Conservation (phyloP, 1,284 basidiomycete genomes). For the Pholiota adiposa region DNA sequence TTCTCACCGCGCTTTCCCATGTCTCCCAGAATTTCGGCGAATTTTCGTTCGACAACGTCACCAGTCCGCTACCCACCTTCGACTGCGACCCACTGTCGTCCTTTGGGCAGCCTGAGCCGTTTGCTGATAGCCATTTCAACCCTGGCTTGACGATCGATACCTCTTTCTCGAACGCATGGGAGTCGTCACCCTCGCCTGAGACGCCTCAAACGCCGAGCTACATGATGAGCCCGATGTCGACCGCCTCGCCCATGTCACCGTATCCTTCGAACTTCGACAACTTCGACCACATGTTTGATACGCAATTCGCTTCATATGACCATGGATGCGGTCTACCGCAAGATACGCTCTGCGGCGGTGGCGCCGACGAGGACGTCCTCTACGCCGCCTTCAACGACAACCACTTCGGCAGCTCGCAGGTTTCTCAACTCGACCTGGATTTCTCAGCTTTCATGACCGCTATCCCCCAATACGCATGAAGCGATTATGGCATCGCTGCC, state of each 20-base stretch:
- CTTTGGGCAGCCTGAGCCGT: conserved; percentile 7
- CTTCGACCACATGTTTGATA: conserved; percentile 29
- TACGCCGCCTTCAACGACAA: conserved; percentile 15
- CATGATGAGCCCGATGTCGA: conserved; percentile 26
- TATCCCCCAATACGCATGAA: conserved; percentile 25
- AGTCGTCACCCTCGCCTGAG: conserved; percentile 32
- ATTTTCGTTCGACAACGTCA: conserved; percentile 51
- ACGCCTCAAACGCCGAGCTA: conserved; percentile 27
- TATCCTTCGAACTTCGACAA: conserved; percentile 26
- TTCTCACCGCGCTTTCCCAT: conserved; percentile 15
- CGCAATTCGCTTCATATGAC: conserved; percentile 23
- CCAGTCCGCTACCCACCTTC: conserved; percentile 24
- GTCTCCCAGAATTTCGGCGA: conserved; percentile 43
- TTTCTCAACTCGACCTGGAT: conserved; percentile 24
- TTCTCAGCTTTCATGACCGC: conserved; percentile 28
- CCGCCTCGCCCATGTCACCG: conserved; percentile 29
- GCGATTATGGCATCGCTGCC: not conserved
- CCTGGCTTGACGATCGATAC: conserved; percentile 36
- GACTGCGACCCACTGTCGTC: conserved; percentile 28
- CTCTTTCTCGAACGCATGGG: conserved; percentile 32
- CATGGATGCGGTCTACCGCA: conserved; percentile 16
- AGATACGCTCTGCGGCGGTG: conserved; percentile 11
- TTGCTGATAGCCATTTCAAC: conserved; percentile 14
- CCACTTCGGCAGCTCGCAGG: conserved; percentile 8
- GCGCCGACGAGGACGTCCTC: conserved; percentile 8